These are phyloP conservation scores for Neobulgaria alba DNA, from an alignment of 2,329 filamentous ascomycete genomes.

Conservation along the genomic window DNA sequence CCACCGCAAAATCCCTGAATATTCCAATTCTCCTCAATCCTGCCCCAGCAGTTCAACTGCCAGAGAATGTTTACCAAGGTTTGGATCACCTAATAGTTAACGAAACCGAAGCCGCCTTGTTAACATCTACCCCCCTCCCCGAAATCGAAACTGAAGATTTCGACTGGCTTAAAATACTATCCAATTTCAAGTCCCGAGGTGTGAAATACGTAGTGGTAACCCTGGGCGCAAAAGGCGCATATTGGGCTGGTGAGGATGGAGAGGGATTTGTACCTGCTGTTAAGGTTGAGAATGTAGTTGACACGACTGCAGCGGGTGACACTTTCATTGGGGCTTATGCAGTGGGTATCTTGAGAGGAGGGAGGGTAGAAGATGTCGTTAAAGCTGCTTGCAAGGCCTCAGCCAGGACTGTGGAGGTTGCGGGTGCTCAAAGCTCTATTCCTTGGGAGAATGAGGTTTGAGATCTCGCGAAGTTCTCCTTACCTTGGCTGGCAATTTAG, in stretches of 20 bases:
- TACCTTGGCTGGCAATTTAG: too few species aligned
- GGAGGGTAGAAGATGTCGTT: conserved; percentile 42
- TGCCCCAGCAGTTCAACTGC: conserved; percentile 65
- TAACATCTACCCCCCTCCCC: conserved; percentile 42
- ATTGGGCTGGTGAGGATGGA: conserved; percentile 41
- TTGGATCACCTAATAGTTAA: conserved; percentile 81
- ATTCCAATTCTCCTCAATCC: conserved; percentile 75
- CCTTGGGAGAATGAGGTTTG: conserved; percentile 49
- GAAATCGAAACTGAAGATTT: neutral
- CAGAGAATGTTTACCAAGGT: conserved; percentile 53
- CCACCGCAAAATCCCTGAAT: conserved; percentile 36
- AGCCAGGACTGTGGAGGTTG: conserved; percentile 55
- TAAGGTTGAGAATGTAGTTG: conserved; percentile 66
- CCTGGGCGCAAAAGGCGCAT: conserved; percentile 72
- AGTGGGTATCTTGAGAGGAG: conserved; percentile 50
- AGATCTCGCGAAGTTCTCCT: neutral
- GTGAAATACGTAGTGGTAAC: conserved; percentile 77
- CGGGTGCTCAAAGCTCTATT: conserved; percentile 58
- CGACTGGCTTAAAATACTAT: conserved; percentile 25
- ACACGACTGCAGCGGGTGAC: conserved; percentile 90
- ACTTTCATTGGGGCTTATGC: conserved; percentile 90
- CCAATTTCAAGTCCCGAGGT: conserved; percentile 57
- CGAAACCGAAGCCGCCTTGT: conserved; percentile 75
- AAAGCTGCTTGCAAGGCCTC: conserved; percentile 53
- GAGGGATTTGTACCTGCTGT: conserved; percentile 52